Conservation (phyloP, 1,284 basidiomycete species). For the Omphalotus olearius region DNA sequence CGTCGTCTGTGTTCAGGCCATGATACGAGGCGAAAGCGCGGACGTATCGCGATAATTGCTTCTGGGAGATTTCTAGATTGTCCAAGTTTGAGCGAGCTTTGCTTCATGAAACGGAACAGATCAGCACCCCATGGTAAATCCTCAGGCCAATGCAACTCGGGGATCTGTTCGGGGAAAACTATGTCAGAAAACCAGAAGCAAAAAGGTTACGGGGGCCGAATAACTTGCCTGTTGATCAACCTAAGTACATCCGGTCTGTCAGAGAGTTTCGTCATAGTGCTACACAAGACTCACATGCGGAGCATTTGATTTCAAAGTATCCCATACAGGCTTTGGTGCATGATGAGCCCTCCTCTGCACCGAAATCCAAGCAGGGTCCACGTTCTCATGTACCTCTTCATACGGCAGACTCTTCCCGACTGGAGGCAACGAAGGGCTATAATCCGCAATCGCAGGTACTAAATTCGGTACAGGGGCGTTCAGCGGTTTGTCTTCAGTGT, state of each 20-base stretch:
- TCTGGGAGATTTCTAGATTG: constrained; percentile 20
- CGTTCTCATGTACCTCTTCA: constrained; percentile 27
- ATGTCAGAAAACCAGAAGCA: background rate
- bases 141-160: constrained; percentile 19
- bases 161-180: constrained; percentile 5
- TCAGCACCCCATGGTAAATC: constrained; percentile 15
- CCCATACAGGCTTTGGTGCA: constrained; percentile 41
- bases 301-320: constrained; percentile 37
- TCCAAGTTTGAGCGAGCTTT: too few relatives aligned
- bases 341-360: constrained; percentile 22
- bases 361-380: constrained; percentile 15
- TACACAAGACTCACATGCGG: constrained; percentile 21
- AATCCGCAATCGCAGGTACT: constrained; percentile 34
- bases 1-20: constrained; percentile 37
- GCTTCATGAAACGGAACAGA: too few relatives aligned
- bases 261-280: background rate
- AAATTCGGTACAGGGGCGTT: constrained; percentile 37
- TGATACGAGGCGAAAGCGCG: constrained; percentile 34
- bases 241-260: background rate
- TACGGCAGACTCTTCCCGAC: constrained; percentile 26
- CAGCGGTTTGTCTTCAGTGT: constrained; percentile 31
- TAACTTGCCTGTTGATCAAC: constrained; percentile 8
- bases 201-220: too few relatives aligned
- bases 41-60: constrained; percentile 25
- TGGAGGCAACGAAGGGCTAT: constrained; percentile 33